Conservation (phyloP, 805 yeast species). For the Sugiyamaella americana region DNA sequence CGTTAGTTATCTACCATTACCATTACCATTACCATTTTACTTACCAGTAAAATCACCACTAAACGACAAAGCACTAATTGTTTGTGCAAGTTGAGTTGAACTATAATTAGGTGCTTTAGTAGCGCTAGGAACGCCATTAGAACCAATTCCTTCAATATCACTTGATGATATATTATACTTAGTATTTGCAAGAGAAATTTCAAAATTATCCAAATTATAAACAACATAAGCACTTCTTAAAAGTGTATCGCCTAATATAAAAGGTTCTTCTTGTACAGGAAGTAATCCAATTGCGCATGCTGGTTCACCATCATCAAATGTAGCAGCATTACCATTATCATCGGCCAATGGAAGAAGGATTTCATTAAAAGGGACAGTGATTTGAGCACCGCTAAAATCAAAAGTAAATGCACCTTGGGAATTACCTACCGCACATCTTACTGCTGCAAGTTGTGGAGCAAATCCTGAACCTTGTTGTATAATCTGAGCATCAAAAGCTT, state of each 20-base stretch:
- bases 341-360: conserved; percentile 16
- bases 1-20: no score
- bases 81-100: conserved; percentile 14
- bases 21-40: no score
- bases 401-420: conserved; percentile 11
- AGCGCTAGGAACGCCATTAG: conserved; percentile 27
- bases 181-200: conserved; percentile 52
- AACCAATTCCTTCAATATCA: conserved; percentile 20
- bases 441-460: neutral
- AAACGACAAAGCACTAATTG: neutral
- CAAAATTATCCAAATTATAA: conserved; percentile 54
- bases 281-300: conserved; percentile 14
- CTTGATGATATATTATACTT: conserved; percentile 21
- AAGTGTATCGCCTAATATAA: conserved; percentile 58
- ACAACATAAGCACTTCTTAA: conserved; percentile 60
- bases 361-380: conserved; percentile 25
- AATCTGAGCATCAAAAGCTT: conserved; percentile 34
- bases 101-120: conserved; percentile 22
- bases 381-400: conserved; percentile 22
- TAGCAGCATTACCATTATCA: conserved; percentile 14
- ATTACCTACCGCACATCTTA: neutral
- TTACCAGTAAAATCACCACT: no score
- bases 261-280: conserved; percentile 13
- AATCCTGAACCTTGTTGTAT: no score
- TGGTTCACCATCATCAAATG: conserved; percentile 32